Conservation (phyloP, 169 alveolate species). For the Plasmodium knowlesi region DNA sequence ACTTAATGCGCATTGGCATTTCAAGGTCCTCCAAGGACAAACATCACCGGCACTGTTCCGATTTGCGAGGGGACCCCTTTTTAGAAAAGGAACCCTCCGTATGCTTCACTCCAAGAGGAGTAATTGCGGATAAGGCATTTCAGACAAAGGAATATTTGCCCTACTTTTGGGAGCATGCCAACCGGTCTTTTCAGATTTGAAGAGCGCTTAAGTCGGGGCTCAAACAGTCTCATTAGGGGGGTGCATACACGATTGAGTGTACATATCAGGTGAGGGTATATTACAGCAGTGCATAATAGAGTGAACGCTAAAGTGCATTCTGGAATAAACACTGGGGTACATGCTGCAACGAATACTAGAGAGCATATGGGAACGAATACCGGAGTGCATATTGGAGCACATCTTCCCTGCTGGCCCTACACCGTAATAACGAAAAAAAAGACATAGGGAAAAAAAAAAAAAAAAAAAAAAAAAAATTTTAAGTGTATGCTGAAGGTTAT, state of each 20-base stretch:
- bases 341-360: too few relatives aligned
- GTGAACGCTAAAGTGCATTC: background rate
- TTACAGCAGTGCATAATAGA: background rate
- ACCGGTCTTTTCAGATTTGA: background rate
- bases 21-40: background rate
- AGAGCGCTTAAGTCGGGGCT: background rate
- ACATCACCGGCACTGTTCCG: background rate
- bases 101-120: background rate
- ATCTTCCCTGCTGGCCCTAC: background rate
- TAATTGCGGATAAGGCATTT: background rate
- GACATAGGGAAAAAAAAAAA: slow-evolving; percentile 28
- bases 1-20: background rate
- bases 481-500: background rate
- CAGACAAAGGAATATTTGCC: background rate
- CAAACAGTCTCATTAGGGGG: background rate
- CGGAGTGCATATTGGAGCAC: background rate
- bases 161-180: background rate
- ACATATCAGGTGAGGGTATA: background rate
- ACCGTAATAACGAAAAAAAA: slow-evolving; percentile 17
- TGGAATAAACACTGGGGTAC: background rate
- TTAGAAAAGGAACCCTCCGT: background rate
- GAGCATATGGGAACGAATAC: background rate
- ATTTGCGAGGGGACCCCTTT: background rate
- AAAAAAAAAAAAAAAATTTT: slow-evolving; percentile 9
- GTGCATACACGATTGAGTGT: background rate